Conservation (phyloP, 148 eudicot species). For the Amaranthus hypochondriacus region DNA sequence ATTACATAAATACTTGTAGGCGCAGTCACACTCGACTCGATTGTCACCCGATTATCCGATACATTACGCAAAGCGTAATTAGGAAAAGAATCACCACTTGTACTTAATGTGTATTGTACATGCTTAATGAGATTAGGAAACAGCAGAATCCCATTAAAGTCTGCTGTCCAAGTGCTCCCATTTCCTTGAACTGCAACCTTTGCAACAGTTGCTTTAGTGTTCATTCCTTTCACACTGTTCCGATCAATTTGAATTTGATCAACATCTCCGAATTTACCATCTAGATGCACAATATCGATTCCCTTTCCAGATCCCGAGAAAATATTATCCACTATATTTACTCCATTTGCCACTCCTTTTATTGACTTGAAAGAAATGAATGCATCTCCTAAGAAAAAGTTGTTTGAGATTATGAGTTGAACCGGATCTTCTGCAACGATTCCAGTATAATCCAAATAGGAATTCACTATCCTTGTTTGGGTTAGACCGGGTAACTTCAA, state of each 20-base stretch:
- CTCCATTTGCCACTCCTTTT: conserved; percentile 49
- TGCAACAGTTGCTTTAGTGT: conserved; percentile 51
- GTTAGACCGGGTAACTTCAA: conserved; percentile 63
- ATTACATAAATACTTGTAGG: conserved; percentile 47
- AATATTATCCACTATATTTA: conserved; percentile 73
- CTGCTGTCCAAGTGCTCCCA: conserved; percentile 56
- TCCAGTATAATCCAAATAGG: conserved; percentile 72
- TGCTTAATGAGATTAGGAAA: conserved; percentile 60
- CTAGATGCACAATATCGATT: conserved; percentile 63
- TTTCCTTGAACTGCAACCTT: conserved; percentile 42
- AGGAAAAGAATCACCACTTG: conserved; percentile 35
- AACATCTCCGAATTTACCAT: conserved; percentile 41
- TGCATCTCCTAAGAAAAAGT: conserved; percentile 80
- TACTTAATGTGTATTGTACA: conserved; percentile 54
- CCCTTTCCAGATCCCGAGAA: conserved; percentile 66
- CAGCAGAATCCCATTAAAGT: conserved; percentile 47
- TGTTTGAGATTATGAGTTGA: conserved; percentile 54
- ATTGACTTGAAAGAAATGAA: conserved; percentile 53
- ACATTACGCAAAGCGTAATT: conserved; percentile 57
- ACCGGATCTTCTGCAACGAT: conserved; percentile 89
- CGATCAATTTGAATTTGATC: conserved; percentile 60
- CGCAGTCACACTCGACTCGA: conserved; percentile 43
- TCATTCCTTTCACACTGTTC: conserved; percentile 73
- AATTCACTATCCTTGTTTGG: conserved; percentile 75
- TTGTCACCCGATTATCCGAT: conserved; percentile 51